These are phyloP conservation scores for Batkoa obscura DNA, from an alignment of 371 early-diverging fungal genomes.

Conservation along the genomic window DNA sequence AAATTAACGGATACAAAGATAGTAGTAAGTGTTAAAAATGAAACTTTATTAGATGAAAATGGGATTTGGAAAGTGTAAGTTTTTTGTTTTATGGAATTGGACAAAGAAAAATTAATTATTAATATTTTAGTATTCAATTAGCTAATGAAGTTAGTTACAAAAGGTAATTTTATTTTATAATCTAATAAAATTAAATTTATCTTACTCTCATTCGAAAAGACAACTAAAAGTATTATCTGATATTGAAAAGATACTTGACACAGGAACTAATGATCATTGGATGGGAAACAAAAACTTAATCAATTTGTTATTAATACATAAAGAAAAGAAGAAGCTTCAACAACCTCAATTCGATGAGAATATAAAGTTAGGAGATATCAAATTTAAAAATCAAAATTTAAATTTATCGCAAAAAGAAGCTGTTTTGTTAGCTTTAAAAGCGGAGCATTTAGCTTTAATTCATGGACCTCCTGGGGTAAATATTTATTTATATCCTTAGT, in stretches of 20 bases:
- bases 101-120: not conserved
- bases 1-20: too few species aligned
- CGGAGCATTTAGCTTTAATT: constrained; percentile 51
- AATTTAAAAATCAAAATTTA: not conserved
- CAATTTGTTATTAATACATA: constrained; percentile 7
- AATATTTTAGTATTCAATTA: not conserved
- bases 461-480: constrained; percentile 84
- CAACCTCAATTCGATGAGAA: constrained; percentile 31
- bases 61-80: constrained; percentile 5
- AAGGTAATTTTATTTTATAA: not conserved
- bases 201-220: not conserved
- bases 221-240: not conserved
- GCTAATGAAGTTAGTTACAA: constrained; percentile 5
- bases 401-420: not conserved
- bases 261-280: constrained; percentile 12
- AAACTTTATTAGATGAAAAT: too few species aligned
- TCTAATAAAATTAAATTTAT: not conserved
- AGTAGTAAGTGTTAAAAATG: too few species aligned
- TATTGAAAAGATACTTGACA: not conserved
- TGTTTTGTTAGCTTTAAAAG: constrained; percentile 29
- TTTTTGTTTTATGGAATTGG: too few species aligned
- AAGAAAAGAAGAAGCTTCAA: constrained; percentile 19
- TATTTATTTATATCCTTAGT: too few species aligned
- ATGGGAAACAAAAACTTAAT: constrained; percentile 7
- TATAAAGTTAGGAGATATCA: constrained; percentile 26